phyloP scores from a whole-genome alignment of 2,329 filamentous ascomycete genomes.

The Monilinia aucupariae region DNA sequence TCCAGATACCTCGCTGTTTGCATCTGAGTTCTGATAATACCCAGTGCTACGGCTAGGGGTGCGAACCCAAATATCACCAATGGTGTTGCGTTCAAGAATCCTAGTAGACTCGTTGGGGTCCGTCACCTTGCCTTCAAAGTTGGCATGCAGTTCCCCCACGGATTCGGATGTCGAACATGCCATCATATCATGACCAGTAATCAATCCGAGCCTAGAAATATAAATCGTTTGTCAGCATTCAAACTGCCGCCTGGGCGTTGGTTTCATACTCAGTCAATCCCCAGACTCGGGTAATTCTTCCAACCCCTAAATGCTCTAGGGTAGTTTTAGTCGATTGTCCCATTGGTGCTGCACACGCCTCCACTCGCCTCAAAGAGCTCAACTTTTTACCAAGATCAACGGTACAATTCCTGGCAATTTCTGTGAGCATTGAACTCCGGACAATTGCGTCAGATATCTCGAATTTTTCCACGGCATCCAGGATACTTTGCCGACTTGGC shows the following conservation, averaged over 20 bases:
- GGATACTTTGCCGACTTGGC: background rate
- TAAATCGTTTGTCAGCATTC: background rate
- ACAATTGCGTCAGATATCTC: background rate
- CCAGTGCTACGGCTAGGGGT: background rate
- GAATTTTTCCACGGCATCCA: background rate
- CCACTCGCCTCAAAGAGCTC: background rate
- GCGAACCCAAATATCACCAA: slow-evolving; percentile 1
- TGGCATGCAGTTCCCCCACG: background rate
- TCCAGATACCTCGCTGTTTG: background rate
- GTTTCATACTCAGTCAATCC: background rate
- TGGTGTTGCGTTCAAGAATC: background rate
- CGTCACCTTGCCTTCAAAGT: background rate
- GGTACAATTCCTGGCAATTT: background rate
- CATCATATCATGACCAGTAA: background rate
- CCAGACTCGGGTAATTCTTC: slow-evolving; percentile 1
- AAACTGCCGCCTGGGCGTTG: background rate
- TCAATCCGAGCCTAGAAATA: background rate
- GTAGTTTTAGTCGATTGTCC: background rate
- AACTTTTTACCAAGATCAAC: background rate
- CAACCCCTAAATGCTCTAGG: background rate
- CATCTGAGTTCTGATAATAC: background rate
- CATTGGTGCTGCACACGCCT: background rate
- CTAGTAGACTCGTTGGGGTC: background rate
- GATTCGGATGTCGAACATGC: background rate
- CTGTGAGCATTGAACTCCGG: background rate